Percentiles rank a stretch among this genome's conserved stretches.
Conservation (phyloP, 306 rosid species). For the Biancaea sappan region DNA sequence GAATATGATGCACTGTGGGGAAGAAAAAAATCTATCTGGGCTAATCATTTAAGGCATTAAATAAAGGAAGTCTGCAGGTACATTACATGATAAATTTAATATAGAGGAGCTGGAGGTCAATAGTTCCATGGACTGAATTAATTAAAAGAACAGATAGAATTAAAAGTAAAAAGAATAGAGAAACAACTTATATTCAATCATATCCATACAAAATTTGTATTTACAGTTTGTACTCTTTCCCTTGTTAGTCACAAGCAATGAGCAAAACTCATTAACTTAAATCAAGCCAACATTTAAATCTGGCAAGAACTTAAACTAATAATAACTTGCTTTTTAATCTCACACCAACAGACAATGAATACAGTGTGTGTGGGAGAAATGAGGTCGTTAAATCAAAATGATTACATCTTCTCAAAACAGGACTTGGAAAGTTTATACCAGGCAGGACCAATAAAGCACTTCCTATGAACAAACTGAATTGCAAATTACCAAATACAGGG, state of each 20-base stretch:
- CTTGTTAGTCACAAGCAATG: conserved; percentile 3
- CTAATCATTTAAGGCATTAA: background rate
- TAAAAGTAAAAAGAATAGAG: conserved; percentile 9
- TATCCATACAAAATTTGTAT: background rate
- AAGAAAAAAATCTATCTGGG: background rate
- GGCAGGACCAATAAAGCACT: background rate
- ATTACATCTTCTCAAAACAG: background rate
- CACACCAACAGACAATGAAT: conserved; percentile 23
- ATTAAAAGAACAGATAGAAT: conserved; percentile 19
- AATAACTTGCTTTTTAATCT: background rate
- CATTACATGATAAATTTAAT: background rate
- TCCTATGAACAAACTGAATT: conserved; percentile 14
- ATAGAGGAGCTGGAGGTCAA: conserved; percentile 14
- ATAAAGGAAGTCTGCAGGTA: background rate
- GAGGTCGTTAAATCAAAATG: background rate
- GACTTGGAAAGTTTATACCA: background rate
- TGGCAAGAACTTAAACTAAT: background rate
- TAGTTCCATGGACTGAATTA: conserved; percentile 14
- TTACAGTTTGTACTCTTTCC: conserved; percentile 4
- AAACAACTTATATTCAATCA: conserved; percentile 18
- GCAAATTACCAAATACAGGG: conserved; percentile 11
- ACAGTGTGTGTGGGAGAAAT: background rate
- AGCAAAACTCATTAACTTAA: conserved; percentile 32
- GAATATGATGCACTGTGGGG: conserved; percentile 16
- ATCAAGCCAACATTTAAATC: conserved; percentile 9